Conservation (phyloP, 495 filamentous ascomycete species). For the Aspergillus baeticus region DNA sequence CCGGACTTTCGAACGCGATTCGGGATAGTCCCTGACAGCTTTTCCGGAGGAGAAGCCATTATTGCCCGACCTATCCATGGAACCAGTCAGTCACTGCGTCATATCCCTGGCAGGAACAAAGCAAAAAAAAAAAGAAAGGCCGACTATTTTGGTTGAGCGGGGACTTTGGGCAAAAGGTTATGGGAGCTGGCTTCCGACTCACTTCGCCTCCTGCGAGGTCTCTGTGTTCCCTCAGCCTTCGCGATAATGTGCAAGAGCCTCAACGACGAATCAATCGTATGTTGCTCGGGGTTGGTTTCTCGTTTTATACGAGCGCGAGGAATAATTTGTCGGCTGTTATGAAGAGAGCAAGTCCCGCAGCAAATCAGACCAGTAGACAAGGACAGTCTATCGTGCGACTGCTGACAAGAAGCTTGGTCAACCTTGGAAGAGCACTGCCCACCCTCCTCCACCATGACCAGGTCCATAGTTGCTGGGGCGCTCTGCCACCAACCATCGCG, state of each 20-base stretch:
- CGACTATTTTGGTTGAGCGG: not conserved
- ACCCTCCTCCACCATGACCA: not conserved
- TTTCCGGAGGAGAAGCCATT: no score
- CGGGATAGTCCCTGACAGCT: not conserved
- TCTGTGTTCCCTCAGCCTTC: no score
- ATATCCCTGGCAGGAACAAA: not conserved
- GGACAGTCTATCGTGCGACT: not conserved
- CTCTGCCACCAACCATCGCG: not conserved
- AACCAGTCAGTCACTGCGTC: not conserved
- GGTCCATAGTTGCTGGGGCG: not conserved
- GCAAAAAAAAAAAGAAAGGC: not conserved
- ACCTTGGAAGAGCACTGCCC: not conserved
- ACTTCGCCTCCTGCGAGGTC: no score
- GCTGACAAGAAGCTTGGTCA: conserved; percentile 6
- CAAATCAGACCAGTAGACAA: not conserved
- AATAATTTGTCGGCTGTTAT: no score
- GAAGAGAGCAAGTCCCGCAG: not conserved
- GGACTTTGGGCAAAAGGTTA: not conserved
- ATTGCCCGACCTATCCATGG: not conserved
- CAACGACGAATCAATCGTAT: no score
- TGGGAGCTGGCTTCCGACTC: not conserved
- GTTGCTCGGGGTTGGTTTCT: no score
- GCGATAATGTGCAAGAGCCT: no score
- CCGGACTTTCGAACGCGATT: not conserved
- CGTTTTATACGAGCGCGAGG: no score